Base-by-base conservation (phyloP, 495 filamentous ascomycete species). In the Neurospora sublineolata region DNA sequence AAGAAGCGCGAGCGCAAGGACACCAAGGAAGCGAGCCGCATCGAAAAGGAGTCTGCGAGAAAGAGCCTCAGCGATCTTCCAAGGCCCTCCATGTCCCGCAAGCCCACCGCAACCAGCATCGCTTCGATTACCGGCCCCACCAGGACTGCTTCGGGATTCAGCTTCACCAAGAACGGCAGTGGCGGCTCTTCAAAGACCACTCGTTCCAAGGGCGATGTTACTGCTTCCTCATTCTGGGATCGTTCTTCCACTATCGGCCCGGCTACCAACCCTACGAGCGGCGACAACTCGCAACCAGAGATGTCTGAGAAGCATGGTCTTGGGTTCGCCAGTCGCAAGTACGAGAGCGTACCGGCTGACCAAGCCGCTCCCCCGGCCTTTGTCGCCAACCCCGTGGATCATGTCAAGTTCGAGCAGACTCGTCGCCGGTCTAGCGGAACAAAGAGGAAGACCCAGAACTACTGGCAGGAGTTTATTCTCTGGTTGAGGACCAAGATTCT, bases 401-500 rank as follows among this genome's bases (percentile, higher is more conserved):
- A 78, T 14, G 78, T 82, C 39, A 76, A 74, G 33, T 82, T 83
- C 70, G 75, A 78, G 71, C 74, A 79, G 44, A 72, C 79, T 5
- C 72, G 67, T 5, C 78, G 78, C 37, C 76, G 82, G 40, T 75
- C 73, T n/a, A 81, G 77, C 75, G 79, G 74, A 37, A 79, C 84
- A n/a, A 88, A 86, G 79, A 81, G 80, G 70, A 86, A 83, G 79
- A 87, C 86, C 4, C 84, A 85, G 73, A 77, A 80, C 41, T 82
- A 84, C 20, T 88, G 85, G 85, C 83, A 83, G 4, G 82, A 80
- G 37, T 85, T 88, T 70, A 79, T 88, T 38, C 80, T 88, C 67
- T 88, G 86, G 86, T 70, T 88, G 11, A 78, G 85, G 60, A 87
- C 85, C 8, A 84, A 84, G 75, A 75, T 86, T 42, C 77, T 86